A percentile compares a stretch with the other conserved stretches of the same genome.
Evolutionary conservation across 2,329 filamentous ascomycete species (phyloP).

Genomic region (Calonectria montana): DNA sequence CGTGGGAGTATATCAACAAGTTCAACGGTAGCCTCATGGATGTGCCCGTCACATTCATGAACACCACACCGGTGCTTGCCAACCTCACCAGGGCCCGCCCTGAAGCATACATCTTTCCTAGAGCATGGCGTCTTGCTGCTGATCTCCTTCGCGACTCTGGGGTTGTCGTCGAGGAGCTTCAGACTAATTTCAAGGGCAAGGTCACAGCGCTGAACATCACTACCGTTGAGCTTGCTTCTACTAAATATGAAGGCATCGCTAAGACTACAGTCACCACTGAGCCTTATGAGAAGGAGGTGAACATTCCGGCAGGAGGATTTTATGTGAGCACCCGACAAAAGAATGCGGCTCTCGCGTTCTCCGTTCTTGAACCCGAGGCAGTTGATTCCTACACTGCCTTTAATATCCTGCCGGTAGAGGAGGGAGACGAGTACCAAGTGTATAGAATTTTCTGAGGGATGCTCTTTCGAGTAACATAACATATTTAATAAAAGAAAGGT

Average conservation of each 20-base stretch:
- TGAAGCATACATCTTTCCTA: constrained; percentile 43
- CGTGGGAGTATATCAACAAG: constrained; percentile 42
- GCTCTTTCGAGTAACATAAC: background rate
- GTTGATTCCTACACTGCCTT: constrained; percentile 42
- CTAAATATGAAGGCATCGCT: background rate
- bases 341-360: constrained; percentile 42
- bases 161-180: constrained; percentile 33
- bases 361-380: constrained; percentile 42
- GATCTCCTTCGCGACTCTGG: constrained; percentile 39
- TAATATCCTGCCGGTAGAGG: constrained; percentile 35
- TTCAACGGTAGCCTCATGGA: constrained; percentile 39
- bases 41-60: constrained; percentile 37
- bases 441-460: constrained; percentile 20
- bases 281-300: constrained; percentile 27
- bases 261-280: background rate
- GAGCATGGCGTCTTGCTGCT: constrained; percentile 38
- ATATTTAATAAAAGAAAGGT: background rate
- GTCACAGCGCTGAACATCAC: background rate
- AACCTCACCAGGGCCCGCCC: constrained; percentile 42
- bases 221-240: background rate
- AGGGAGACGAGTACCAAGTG: constrained; percentile 43
- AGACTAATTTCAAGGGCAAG: background rate
- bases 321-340: constrained; percentile 40
- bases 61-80: constrained; percentile 37
- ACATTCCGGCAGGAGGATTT: constrained; percentile 40